These are phyloP conservation scores for Epichloe gansuensis DNA, from an alignment of 2,329 filamentous ascomycete species.

Conservation along the genomic window DNA sequence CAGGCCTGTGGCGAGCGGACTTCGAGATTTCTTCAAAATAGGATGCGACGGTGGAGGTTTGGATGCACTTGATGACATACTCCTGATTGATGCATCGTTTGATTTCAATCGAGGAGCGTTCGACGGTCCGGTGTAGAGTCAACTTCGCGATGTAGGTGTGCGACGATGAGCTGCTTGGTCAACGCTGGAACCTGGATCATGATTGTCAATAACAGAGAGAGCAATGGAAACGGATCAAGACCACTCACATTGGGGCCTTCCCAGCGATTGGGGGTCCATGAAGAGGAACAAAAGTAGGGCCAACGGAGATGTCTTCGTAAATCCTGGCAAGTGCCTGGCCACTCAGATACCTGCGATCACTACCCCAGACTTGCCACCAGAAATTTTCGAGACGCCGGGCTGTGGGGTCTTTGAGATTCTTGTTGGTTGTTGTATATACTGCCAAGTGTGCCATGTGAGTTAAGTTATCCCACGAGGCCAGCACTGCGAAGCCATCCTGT, in stretches of 20 bases:
- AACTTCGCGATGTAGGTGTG: slow-evolving; percentile 10
- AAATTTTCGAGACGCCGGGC: slow-evolving; percentile 51
- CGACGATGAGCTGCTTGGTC: slow-evolving; percentile 18
- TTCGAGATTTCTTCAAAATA: slow-evolving; percentile 47
- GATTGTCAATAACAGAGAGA: not conserved
- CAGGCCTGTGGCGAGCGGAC: slow-evolving; percentile 39
- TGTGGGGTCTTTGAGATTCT: slow-evolving; percentile 48
- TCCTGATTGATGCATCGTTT: slow-evolving; percentile 12
- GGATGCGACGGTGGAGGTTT: slow-evolving; percentile 40
- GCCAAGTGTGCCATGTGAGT: slow-evolving; percentile 1
- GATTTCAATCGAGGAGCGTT: slow-evolving; percentile 8
- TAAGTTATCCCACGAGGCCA: not conserved
- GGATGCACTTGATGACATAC: slow-evolving; percentile 28
- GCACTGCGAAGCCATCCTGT: not conserved
- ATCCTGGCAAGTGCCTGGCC: slow-evolving; percentile 41
- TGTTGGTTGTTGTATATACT: slow-evolving; percentile 51
- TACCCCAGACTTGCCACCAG: slow-evolving; percentile 56
- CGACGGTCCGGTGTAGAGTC: slow-evolving; percentile 6
- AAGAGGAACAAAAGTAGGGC: slow-evolving; percentile 44
- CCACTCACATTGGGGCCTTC: slow-evolving; percentile 34
- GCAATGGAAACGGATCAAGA: not conserved
- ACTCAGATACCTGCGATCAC: slow-evolving; percentile 39
- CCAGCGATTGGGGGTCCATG: slow-evolving; percentile 40
- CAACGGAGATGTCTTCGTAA: slow-evolving; percentile 46
- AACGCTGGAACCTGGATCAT: slow-evolving; percentile 16